Percentiles rank a stretch among this genome's conserved stretches.
Conservation (phyloP, 2,329 filamentous ascomycete species). For the Epichloe uncinata region DNA sequence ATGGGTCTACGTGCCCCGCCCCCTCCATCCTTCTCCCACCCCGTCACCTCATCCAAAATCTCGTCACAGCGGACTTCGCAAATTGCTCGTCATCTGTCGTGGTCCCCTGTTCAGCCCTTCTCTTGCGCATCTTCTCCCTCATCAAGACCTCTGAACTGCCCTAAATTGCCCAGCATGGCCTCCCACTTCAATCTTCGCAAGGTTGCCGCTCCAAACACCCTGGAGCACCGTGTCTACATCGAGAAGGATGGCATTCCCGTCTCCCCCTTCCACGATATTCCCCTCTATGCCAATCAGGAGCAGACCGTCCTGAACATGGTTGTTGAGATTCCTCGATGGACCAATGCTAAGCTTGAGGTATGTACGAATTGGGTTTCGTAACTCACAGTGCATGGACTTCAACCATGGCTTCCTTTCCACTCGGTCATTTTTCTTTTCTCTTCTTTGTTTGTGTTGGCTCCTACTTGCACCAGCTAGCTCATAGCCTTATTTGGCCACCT, state of each 20-base stretch:
- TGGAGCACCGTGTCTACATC: slow-evolving; percentile 94
- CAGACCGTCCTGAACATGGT: slow-evolving; percentile 98
- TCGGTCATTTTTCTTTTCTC: too few relatives aligned
- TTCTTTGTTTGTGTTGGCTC: too few relatives aligned
- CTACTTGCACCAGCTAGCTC: too few relatives aligned
- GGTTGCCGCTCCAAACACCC: slow-evolving; percentile 77
- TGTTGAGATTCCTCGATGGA: slow-evolving; percentile 98
- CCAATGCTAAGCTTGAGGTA: slow-evolving; percentile 99
- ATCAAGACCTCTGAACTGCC: slow-evolving; percentile 12
- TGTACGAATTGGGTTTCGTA: slow-evolving; percentile 16
- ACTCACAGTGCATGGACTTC: background rate
- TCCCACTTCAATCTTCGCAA: slow-evolving; percentile 68
- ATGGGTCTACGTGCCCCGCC: slow-evolving; percentile 23
- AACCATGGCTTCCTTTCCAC: background rate
- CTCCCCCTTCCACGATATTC: slow-evolving; percentile 98
- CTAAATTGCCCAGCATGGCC: slow-evolving; percentile 32
- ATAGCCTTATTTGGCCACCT: background rate
- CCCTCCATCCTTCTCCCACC: slow-evolving; percentile 22
- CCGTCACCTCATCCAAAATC: slow-evolving; percentile 25
- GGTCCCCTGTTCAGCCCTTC: slow-evolving; percentile 6
- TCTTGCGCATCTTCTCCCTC: slow-evolving; percentile 2
- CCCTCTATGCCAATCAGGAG: slow-evolving; percentile 92
- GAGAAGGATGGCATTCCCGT: slow-evolving; percentile 92
- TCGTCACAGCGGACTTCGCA: slow-evolving; percentile 37
- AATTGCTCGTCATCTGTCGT: slow-evolving; percentile 41